These are phyloP conservation scores for Teratosphaeria nubilosa DNA, from an alignment of 2,329 filamentous ascomycete genomes.

Conservation along the genomic window DNA sequence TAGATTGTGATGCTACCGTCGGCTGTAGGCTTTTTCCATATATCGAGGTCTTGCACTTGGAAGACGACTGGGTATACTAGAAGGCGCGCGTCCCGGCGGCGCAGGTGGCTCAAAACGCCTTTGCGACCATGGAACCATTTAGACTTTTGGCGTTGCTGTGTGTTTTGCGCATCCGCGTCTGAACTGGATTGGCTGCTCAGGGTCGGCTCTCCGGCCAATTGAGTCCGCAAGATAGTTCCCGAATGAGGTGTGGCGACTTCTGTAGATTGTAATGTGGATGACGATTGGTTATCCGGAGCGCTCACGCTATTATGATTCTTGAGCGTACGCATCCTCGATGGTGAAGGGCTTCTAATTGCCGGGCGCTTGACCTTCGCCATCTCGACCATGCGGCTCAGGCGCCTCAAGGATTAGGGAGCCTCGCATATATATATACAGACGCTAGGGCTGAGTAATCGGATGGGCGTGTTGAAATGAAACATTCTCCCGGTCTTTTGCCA, in stretches of 20 bases:
- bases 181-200: background rate
- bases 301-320: background rate
- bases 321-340: background rate
- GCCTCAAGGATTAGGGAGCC: background rate
- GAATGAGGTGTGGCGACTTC: background rate
- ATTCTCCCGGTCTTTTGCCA: background rate
- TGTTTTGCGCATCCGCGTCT: background rate
- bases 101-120: background rate
- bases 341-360: background rate
- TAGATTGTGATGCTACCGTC: background rate
- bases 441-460: too few species aligned
- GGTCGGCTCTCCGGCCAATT: background rate
- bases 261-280: background rate
- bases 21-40: background rate
- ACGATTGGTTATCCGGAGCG: background rate
- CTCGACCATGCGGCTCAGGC: background rate
- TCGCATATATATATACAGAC: background rate
- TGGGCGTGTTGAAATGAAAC: background rate
- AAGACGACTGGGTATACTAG: background rate
- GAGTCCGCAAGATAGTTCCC: background rate
- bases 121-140: background rate
- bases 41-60: background rate
- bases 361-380: background rate
- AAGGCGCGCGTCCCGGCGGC: background rate
- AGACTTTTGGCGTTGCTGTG: background rate